These are phyloP conservation scores for Lasiosphaeris hirsuta DNA, from an alignment of 495 filamentous ascomycete genomes.

Conservation along the genomic window DNA sequence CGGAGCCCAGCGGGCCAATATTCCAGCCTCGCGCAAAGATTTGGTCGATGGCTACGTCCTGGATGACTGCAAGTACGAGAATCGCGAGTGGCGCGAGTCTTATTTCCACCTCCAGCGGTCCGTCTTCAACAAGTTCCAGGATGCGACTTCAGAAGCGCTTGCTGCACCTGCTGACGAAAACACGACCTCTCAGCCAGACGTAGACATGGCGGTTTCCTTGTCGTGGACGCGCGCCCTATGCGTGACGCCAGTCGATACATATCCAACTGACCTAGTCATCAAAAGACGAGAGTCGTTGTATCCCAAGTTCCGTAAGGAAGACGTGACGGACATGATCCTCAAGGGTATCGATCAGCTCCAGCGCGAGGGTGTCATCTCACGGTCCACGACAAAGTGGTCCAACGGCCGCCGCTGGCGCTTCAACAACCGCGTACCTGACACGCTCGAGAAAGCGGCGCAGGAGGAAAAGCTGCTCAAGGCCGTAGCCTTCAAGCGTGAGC, in stretches of 20 bases:
- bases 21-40: conserved; percentile 36
- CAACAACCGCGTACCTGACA: conserved; percentile 52
- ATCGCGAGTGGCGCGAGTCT: conserved; percentile 46
- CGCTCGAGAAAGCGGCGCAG: conserved; percentile 47
- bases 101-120: conserved; percentile 42
- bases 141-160: conserved; percentile 34
- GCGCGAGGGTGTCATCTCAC: conserved; percentile 56
- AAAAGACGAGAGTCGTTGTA: conserved; percentile 36
- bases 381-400: conserved; percentile 52
- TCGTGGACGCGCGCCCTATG: conserved; percentile 34
- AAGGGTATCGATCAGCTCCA: conserved; percentile 57
- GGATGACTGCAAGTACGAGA: conserved; percentile 28
- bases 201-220: conserved; percentile 25
- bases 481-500: conserved; percentile 52
- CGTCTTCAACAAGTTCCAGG: conserved; percentile 44
- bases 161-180: conserved; percentile 19
- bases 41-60: conserved; percentile 32
- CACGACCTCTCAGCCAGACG: not conserved
- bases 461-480: conserved; percentile 51
- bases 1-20: conserved; percentile 31
- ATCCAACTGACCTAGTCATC: conserved; percentile 34
- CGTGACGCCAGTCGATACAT: conserved; percentile 33
- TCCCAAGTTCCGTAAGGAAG: conserved; percentile 31
- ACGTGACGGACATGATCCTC: conserved; percentile 44
- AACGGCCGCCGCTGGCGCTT: conserved; percentile 56